phyloP scores from a whole-genome alignment of 805 yeast genomes.

The Cyberlindnera xishuangbannaensis region DNA sequence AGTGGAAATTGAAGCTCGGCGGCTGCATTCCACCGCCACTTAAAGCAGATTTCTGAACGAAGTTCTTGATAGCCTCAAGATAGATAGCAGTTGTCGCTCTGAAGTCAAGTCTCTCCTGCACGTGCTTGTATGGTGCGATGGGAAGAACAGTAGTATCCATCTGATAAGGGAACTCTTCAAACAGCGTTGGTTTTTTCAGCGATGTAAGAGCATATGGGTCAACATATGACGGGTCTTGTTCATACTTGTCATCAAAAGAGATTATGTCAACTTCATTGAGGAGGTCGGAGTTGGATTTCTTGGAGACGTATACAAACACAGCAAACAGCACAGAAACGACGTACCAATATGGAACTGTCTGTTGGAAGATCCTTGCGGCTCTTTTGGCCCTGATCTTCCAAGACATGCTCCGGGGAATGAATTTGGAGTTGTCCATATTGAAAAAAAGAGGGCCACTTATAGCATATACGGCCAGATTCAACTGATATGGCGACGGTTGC shows the following conservation, averaged over 20 bases:
- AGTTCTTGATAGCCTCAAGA: slow-evolving; percentile 28
- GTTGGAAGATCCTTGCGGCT: slow-evolving; percentile 6
- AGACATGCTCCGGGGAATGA: slow-evolving; percentile 6
- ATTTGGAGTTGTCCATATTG: slow-evolving; percentile 7
- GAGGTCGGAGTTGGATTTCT: slow-evolving; percentile 2
- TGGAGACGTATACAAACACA: slow-evolving; percentile 16
- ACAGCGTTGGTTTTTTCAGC: slow-evolving; percentile 15
- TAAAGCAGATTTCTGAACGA: slow-evolving; percentile 21
- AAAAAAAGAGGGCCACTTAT: too few species aligned
- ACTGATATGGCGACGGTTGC: too few species aligned
- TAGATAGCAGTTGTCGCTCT: slow-evolving; percentile 31
- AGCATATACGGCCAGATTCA: too few species aligned
- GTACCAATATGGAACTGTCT: slow-evolving; percentile 19
- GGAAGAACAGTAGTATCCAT: slow-evolving; percentile 30
- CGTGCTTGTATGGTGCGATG: slow-evolving; percentile 33
- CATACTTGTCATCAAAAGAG: slow-evolving; percentile 16
- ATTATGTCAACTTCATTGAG: slow-evolving; percentile 13
- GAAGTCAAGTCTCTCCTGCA: slow-evolving; percentile 30
- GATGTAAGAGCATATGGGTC: slow-evolving; percentile 18
- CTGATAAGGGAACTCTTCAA: slow-evolving; percentile 27
- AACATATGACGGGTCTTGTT: slow-evolving; percentile 12
- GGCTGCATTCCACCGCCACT: slow-evolving; percentile 22
- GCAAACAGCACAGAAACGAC: slow-evolving; percentile 16
- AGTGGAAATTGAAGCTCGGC: slow-evolving; percentile 40
- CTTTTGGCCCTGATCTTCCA: slow-evolving; percentile 5